Percentiles rank a stretch among this genome's conserved stretches.
Evolutionary conservation across 495 filamentous ascomycete species (phyloP).

Genomic region (Cercophora newfieldiana): DNA sequence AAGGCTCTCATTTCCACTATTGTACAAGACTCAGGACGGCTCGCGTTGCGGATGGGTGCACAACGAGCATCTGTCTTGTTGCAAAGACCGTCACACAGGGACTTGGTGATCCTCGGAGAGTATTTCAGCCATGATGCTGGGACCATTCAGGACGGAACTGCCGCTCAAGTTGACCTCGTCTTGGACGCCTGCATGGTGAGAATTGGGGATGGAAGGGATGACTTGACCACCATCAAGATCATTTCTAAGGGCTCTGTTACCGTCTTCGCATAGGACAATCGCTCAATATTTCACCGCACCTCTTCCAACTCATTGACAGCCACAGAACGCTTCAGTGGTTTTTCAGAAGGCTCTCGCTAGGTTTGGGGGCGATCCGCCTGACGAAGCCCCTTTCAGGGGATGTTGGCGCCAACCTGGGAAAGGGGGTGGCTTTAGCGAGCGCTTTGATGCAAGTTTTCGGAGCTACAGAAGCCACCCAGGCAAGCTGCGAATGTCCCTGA

Average conservation of each 20-base stretch:
- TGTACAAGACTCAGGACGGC: not conserved
- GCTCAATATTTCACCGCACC: no score
- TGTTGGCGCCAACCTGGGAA: no score
- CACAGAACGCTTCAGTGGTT: no score
- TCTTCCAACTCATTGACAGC: no score
- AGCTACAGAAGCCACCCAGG: no score
- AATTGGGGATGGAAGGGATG: conserved; percentile 10
- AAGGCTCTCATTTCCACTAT: not conserved
- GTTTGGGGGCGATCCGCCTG: no score
- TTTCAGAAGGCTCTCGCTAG: no score
- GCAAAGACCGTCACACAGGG: not conserved
- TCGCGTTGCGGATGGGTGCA: not conserved
- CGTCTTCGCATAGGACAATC: not conserved
- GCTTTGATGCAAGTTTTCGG: no score
- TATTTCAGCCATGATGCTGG: conserved; percentile 5
- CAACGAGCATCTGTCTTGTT: not conserved
- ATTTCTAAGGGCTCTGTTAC: not conserved
- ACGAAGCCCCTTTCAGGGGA: no score
- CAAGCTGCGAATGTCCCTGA: no score
- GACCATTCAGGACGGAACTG: not conserved
- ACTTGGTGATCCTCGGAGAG: not conserved
- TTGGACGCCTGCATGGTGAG: conserved; percentile 7
- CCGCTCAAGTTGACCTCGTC: conserved; percentile 7
- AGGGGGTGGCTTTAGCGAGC: no score
- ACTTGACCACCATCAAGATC: not conserved